Evolutionary conservation across 768 basidiomycete genomes (phyloP).

Genomic region (Boletus pseudo-olivaceus): DNA sequence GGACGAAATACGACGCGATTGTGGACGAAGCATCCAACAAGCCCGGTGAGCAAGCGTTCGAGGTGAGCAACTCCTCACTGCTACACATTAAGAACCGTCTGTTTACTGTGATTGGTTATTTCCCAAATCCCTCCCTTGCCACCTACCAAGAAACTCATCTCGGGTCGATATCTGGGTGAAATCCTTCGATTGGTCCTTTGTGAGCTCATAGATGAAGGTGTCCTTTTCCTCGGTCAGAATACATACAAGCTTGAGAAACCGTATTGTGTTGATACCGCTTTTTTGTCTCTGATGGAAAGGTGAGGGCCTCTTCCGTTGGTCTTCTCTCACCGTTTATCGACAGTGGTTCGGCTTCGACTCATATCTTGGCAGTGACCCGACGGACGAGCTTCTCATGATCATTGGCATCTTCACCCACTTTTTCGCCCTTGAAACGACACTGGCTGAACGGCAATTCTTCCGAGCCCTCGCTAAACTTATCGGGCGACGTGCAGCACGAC

Average conservation of each 20-base stretch:
- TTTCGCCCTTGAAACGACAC: slow-evolving; percentile 93
- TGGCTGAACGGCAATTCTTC: slow-evolving; percentile 97
- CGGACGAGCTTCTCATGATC: slow-evolving; percentile 94
- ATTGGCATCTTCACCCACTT: slow-evolving; percentile 98
- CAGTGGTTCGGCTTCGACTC: neutral
- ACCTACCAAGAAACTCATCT: slow-evolving; percentile 77
- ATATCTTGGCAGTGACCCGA: slow-evolving; percentile 66
- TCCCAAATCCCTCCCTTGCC: neutral
- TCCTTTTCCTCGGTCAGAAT: slow-evolving; percentile 96
- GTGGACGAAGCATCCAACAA: slow-evolving; percentile 97
- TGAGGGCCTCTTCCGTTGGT: slow-evolving; percentile 22
- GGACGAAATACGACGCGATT: slow-evolving; percentile 89
- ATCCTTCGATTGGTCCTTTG: slow-evolving; percentile 92
- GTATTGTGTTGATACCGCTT: slow-evolving; percentile 93
- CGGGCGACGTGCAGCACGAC: slow-evolving; percentile 82
- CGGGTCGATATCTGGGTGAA: slow-evolving; percentile 94
- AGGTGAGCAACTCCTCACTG: slow-evolving; percentile 43
- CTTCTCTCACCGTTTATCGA: neutral
- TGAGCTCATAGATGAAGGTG: slow-evolving; percentile 95
- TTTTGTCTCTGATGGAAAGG: slow-evolving; percentile 96
- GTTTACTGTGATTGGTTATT: neutral
- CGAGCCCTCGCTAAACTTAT: slow-evolving; percentile 87
- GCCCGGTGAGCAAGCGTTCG: slow-evolving; percentile 91
- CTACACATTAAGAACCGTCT: neutral
- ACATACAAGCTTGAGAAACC: slow-evolving; percentile 97